These are phyloP conservation scores for Scheffersomyces lignosus DNA, from an alignment of 805 yeast genomes.

Conservation along the genomic window DNA sequence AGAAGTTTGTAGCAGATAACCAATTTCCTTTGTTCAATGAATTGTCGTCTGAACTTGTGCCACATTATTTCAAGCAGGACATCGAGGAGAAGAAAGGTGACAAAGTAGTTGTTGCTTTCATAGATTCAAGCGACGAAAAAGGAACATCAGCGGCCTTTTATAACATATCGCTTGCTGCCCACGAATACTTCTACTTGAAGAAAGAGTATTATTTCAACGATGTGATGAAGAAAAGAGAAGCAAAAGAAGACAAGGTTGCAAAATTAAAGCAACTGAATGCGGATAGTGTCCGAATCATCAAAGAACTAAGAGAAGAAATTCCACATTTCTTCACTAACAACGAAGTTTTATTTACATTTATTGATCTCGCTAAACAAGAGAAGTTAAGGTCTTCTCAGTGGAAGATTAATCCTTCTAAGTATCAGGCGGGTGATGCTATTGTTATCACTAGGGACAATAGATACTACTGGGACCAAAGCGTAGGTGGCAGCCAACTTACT, in stretches of 20 bases:
- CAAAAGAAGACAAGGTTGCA: constrained; percentile 46
- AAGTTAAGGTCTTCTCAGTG: constrained; percentile 32
- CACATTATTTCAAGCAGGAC: constrained; percentile 33
- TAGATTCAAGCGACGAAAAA: constrained; percentile 40
- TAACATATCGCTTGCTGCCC: constrained; percentile 45
- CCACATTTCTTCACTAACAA: constrained; percentile 47
- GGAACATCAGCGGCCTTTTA: constrained; percentile 33
- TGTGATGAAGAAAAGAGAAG: constrained; percentile 22
- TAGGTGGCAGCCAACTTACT: constrained; percentile 36
- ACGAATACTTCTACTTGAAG: constrained; percentile 48
- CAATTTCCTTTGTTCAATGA: constrained; percentile 55
- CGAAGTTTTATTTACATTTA: constrained; percentile 45
- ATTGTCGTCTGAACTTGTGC: constrained; percentile 40
- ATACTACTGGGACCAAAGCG: constrained; percentile 31
- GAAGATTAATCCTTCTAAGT: constrained; percentile 34
- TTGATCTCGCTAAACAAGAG: constrained; percentile 47
- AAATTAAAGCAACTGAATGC: constrained; percentile 45
- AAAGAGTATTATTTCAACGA: constrained; percentile 39
- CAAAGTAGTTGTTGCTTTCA: constrained; percentile 51
- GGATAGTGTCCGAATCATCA: constrained; percentile 42
- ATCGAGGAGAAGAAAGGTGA: constrained; percentile 24
- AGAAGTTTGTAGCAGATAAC: constrained; percentile 50
- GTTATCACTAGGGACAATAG: constrained; percentile 48
- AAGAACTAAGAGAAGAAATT: constrained; percentile 50
- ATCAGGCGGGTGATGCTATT: constrained; percentile 55